Evolutionary conservation across 345 rosid genomes (phyloP).

Genomic region (Arabidopsis arenosa): DNA sequence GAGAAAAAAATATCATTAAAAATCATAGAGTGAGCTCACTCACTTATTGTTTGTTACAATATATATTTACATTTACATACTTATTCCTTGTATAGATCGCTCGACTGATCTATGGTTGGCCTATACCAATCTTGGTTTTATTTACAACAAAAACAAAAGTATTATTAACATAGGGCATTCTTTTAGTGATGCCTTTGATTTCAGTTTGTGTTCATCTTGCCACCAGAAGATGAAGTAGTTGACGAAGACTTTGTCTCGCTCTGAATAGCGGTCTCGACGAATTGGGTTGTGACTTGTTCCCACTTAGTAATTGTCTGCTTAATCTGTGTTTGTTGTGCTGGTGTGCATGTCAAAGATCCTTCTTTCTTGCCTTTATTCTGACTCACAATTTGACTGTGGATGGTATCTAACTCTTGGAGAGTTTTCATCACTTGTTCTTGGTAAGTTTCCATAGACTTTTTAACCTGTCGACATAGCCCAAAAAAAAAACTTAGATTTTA

Average conservation of each 20-base stretch:
- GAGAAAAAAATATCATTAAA: too few species aligned
- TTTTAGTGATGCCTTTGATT: neutral
- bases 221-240: neutral
- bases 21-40: neutral
- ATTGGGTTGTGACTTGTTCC: conserved; percentile 45
- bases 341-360: conserved; percentile 9
- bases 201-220: neutral
- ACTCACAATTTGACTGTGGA: conserved; percentile 27
- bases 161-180: neutral
- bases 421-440: conserved; percentile 33
- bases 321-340: conserved; percentile 29
- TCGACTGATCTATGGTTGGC: neutral
- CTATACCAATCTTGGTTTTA: neutral
- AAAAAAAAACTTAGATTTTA: neutral
- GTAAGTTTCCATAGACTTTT: conserved; percentile 11
- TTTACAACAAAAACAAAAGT: too few species aligned
- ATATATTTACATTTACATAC: too few species aligned
- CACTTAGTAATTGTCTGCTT: conserved; percentile 37
- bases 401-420: conserved; percentile 28
- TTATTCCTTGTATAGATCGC: neutral
- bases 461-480: conserved; percentile 6
- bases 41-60: neutral
- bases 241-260: conserved; percentile 10
- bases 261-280: conserved; percentile 34
- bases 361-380: conserved; percentile 29